These are phyloP conservation scores for Microstroma glucosiphilum DNA, from an alignment of 1,284 basidiomycete genomes.

Conservation along the genomic window DNA sequence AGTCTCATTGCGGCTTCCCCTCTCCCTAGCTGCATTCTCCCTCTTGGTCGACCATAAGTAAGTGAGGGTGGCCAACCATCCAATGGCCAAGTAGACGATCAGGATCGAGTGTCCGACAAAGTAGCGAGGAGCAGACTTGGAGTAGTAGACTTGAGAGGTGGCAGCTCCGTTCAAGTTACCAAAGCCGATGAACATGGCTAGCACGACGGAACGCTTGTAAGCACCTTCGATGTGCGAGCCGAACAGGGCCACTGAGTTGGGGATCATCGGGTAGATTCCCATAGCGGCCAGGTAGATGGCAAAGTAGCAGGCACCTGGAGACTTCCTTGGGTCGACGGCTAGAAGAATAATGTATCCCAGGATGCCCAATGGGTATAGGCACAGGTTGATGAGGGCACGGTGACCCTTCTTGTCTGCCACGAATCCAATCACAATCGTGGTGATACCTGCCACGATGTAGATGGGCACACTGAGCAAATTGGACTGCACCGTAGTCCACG, in stretches of 20 bases:
- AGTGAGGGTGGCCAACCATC: conserved; percentile 57
- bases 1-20: conserved; percentile 64
- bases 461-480: conserved; percentile 32
- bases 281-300: conserved; percentile 59
- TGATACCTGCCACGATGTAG: conserved; percentile 57
- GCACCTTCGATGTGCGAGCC: conserved; percentile 68
- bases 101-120: conserved; percentile 64
- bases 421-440: conserved; percentile 63
- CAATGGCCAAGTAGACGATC: conserved; percentile 65
- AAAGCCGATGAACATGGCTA: conserved; percentile 53
- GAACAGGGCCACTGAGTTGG: conserved; percentile 67
- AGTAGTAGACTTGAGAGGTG: conserved; percentile 64
- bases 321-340: conserved; percentile 51
- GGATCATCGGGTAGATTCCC: conserved; percentile 25
- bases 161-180: conserved; percentile 57
- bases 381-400: conserved; percentile 61
- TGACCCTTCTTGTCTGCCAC: conserved; percentile 60
- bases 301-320: conserved; percentile 62
- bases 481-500: conserved; percentile 24
- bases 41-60: conserved; percentile 57
- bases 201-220: conserved; percentile 67
- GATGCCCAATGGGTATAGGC: conserved; percentile 49
- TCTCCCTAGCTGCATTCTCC: conserved; percentile 62
- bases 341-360: conserved; percentile 67
- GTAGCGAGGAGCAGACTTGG: conserved; percentile 60